These are phyloP conservation scores for Ailanthus altissimus DNA, from an alignment of 345 rosid species.

Conservation along the genomic window DNA sequence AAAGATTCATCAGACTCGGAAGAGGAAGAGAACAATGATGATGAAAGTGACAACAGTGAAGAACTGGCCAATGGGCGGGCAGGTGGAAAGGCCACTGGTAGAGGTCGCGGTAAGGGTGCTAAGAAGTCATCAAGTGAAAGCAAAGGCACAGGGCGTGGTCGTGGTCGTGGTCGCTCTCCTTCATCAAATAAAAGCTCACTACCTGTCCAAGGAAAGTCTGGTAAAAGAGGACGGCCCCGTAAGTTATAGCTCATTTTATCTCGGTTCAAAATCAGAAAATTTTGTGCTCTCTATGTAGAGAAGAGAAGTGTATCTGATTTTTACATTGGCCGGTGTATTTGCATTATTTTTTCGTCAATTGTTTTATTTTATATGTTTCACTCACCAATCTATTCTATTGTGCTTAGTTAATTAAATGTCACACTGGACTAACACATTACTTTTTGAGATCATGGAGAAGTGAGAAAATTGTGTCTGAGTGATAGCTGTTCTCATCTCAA, in stretches of 20 bases:
- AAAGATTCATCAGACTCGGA: slow-evolving; percentile 59
- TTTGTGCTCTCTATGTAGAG: slow-evolving; percentile 30
- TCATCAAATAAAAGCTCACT: slow-evolving; percentile 35
- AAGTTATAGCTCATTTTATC: slow-evolving; percentile 37
- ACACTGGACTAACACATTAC: background rate
- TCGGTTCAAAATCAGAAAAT: slow-evolving; percentile 11
- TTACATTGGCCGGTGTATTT: slow-evolving; percentile 7
- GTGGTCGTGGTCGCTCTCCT: slow-evolving; percentile 43
- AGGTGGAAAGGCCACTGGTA: slow-evolving; percentile 43
- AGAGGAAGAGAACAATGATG: slow-evolving; percentile 47
- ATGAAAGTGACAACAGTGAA: slow-evolving; percentile 49
- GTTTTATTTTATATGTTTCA: background rate
- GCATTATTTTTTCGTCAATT: slow-evolving; percentile 4
- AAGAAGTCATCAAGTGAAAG: slow-evolving; percentile 28
- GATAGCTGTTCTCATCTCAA: background rate
- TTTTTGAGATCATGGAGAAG: background rate
- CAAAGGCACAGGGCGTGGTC: slow-evolving; percentile 45
- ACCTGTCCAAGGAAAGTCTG: slow-evolving; percentile 45
- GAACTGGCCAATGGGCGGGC: slow-evolving; percentile 56
- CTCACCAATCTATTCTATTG: background rate
- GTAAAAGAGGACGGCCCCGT: slow-evolving; percentile 80
- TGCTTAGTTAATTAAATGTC: background rate
- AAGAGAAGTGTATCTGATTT: slow-evolving; percentile 23
- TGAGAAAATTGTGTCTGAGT: background rate
- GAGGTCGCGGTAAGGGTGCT: slow-evolving; percentile 48